Evolutionary conservation across 768 basidiomycete species (phyloP).

Genomic region (Termitomyces sp.): DNA sequence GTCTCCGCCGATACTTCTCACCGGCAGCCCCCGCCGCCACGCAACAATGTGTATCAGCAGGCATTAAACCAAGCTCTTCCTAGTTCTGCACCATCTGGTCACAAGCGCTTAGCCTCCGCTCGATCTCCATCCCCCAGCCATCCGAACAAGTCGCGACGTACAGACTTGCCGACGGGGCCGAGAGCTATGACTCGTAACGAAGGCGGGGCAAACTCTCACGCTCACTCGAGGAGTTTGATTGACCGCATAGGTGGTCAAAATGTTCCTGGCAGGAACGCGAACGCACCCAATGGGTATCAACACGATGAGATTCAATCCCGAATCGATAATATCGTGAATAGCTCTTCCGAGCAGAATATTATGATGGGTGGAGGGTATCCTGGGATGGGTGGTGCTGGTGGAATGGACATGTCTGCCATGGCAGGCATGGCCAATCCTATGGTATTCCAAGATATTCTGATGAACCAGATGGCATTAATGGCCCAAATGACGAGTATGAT

Average conservation of each 20-base stretch:
- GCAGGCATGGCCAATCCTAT: conserved; percentile 62
- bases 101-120: conserved; percentile 64
- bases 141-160: conserved; percentile 70
- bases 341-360: conserved; percentile 53
- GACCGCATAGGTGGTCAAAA: conserved; percentile 74
- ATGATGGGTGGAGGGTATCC: conserved; percentile 49
- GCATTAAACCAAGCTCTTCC: conserved; percentile 66
- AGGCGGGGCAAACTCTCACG: conserved; percentile 19
- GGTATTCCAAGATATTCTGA: conserved; percentile 86
- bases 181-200: conserved; percentile 69
- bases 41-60: conserved; percentile 67
- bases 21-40: conserved; percentile 45
- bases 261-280: conserved; percentile 31
- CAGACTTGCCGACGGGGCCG: conserved; percentile 80
- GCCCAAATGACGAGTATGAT: conserved; percentile 90
- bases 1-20: conserved; percentile 38
- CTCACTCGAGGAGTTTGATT: conserved; percentile 61
- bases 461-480: conserved; percentile 92
- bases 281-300: conserved; percentile 34
- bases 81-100: conserved; percentile 42
- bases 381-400: conserved; percentile 34
- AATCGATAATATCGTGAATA: conserved; percentile 73
- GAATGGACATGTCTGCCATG: conserved; percentile 66
- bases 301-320: conserved; percentile 75
- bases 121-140: conserved; percentile 65